Evolutionary conservation across 345 rosid genomes (phyloP), one percentile per base, ranked within the genome.

Genomic region (Aethionema arabicum): DNA sequence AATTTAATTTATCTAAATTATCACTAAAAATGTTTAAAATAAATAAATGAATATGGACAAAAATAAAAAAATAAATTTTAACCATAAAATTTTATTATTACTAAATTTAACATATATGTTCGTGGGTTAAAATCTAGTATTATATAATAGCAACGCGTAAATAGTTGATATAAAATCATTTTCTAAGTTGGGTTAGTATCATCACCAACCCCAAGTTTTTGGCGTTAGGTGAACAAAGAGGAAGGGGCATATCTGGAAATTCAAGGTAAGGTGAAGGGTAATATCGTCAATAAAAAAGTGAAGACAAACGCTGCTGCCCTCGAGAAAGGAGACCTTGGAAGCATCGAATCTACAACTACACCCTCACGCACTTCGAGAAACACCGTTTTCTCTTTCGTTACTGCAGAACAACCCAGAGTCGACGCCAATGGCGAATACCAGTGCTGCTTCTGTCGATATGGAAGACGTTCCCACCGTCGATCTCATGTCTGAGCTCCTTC

Each of bases 401-500:
- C n/a, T 40, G 6, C 40, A 6, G 40, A 37, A 10, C 8, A 37
- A 11, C 11, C 44, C n/a, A 40, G 12, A 56, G 39, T 38, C 45
- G 39, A 69, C 42, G 53, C 57, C 30, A 72, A 82, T 82, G 88
- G 93, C 87, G 61, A 73, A 55, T 43, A 62, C 55, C 67, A 69
- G 76, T 32, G 65, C 80, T 5, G 57, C 77, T 14, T 52, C 80
- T 5, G 65, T 63, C 8, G 85, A 76, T 74, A 65, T 92, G 78
- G 98, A 92, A 76, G 95, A 92, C 67, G 82, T 89, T 37, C 85
- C 85, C 9, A 82, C 95, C 2, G 77, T 80, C 33, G 77, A 86
- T 79, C 93, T 92, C 73, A 87, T 84, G 93, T 74, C 76, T 21
- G 97, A 92, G 82, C 91, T 92, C 63, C 95, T 92, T 66, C 98